A percentile compares a stretch with the other conserved stretches of the same genome.
Evolutionary conservation across 441 rosid genomes (phyloP).

Genomic region (Populus hybrid): DNA sequence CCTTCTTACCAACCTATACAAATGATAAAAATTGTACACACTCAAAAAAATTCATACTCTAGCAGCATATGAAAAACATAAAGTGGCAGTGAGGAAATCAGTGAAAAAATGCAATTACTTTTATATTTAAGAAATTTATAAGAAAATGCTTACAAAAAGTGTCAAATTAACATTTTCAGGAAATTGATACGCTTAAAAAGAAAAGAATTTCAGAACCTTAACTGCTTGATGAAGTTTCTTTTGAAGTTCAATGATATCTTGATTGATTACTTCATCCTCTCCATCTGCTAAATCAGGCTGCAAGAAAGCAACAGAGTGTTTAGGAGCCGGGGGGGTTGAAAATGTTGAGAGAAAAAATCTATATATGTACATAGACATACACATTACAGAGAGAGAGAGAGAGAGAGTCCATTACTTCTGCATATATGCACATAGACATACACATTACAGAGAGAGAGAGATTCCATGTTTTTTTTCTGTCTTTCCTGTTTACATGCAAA

Average conservation of each 20-base stretch:
- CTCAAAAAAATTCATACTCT: background rate
- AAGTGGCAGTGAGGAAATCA: background rate
- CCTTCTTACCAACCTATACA: slow-evolving; percentile 40
- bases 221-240: slow-evolving; percentile 47
- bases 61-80: background rate
- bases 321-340: background rate
- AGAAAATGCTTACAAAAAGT: background rate
- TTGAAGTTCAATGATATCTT: slow-evolving; percentile 42
- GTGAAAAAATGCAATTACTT: background rate
- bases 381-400: background rate
- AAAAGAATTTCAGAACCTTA: background rate
- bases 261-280: slow-evolving; percentile 46
- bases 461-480: background rate
- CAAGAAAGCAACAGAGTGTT: slow-evolving; percentile 16
- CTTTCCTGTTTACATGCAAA: background rate
- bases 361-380: background rate
- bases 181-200: background rate
- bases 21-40: slow-evolving; percentile 3
- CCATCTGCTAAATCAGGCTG: slow-evolving; percentile 69
- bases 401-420: background rate
- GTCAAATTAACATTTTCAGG: background rate
- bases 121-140: background rate
- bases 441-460: background rate
- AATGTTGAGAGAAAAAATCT: background rate
- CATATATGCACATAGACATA: background rate